phyloP scores from a whole-genome alignment of 768 basidiomycete genomes.

The Naganishia vishniacii region DNA sequence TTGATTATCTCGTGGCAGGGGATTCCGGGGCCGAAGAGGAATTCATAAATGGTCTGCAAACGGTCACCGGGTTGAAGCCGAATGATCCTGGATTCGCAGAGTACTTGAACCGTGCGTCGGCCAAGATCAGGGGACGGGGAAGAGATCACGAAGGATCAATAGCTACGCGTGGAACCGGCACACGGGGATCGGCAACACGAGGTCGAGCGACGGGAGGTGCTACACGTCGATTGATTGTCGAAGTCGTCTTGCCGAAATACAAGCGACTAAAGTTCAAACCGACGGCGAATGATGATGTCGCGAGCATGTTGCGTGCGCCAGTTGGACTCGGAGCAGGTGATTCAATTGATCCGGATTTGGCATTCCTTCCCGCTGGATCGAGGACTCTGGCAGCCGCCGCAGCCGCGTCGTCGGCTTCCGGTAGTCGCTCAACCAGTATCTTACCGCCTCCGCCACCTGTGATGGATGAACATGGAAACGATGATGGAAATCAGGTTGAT shows the following conservation, averaged over 20 bases:
- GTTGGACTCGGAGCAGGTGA: background rate
- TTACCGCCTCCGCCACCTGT: conserved; percentile 8
- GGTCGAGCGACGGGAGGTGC: background rate
- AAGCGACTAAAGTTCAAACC: background rate
- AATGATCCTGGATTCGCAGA: background rate
- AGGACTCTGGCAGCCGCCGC: too few relatives aligned
- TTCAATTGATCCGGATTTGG: background rate
- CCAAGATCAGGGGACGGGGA: background rate
- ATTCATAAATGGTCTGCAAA: conserved; percentile 4
- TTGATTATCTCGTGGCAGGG: too few relatives aligned
- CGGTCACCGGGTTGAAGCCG: background rate
- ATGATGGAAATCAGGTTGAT: background rate
- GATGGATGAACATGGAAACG: background rate
- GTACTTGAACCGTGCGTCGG: background rate
- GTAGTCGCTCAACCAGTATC: conserved; percentile 9
- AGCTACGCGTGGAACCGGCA: background rate
- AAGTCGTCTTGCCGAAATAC: background rate
- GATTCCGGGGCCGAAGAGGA: background rate
- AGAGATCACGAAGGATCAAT: background rate
- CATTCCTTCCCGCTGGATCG: too few relatives aligned
- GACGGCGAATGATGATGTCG: background rate
- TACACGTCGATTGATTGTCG: background rate
- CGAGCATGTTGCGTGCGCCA: background rate
- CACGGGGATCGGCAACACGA: background rate
- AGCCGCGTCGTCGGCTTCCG: too few relatives aligned